These are phyloP conservation scores for Lachnellula hyalina DNA, from an alignment of 2,329 filamentous ascomycete genomes.

Conservation along the genomic window DNA sequence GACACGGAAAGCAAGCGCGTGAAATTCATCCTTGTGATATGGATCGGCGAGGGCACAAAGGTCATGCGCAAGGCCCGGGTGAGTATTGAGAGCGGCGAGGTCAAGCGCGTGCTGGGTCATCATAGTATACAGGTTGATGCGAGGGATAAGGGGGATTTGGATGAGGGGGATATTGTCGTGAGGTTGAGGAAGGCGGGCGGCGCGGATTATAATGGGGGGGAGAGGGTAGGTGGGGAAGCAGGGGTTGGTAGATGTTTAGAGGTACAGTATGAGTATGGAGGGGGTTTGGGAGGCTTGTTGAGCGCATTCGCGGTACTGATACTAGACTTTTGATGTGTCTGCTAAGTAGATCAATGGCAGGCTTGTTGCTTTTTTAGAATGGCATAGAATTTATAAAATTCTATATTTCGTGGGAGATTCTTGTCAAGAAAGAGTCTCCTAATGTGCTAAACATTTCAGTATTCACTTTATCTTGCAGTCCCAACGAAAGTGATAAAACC, in stretches of 20 bases:
- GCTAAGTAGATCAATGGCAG: background rate
- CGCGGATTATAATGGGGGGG: constrained; percentile 66
- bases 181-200: constrained; percentile 61
- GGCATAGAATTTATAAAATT: background rate
- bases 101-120: constrained; percentile 59
- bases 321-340: background rate
- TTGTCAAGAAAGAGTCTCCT: background rate
- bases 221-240: constrained; percentile 34
- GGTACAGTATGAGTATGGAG: background rate
- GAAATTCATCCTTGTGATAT: constrained; percentile 64
- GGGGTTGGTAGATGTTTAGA: background rate
- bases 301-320: constrained; percentile 6
- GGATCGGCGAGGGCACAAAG: constrained; percentile 61
- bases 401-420: background rate
- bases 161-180: constrained; percentile 55
- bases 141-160: constrained; percentile 53
- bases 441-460: background rate
- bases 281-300: background rate
- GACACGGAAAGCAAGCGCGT: constrained; percentile 63
- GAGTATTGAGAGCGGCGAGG: constrained; percentile 60
- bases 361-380: background rate
- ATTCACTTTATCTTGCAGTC: background rate
- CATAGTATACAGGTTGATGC: constrained; percentile 62
- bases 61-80: constrained; percentile 67
- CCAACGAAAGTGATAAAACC: background rate